These are phyloP conservation scores for Gossypium ekmanianum DNA, from an alignment of 345 rosid genomes.

Conservation along the genomic window DNA sequence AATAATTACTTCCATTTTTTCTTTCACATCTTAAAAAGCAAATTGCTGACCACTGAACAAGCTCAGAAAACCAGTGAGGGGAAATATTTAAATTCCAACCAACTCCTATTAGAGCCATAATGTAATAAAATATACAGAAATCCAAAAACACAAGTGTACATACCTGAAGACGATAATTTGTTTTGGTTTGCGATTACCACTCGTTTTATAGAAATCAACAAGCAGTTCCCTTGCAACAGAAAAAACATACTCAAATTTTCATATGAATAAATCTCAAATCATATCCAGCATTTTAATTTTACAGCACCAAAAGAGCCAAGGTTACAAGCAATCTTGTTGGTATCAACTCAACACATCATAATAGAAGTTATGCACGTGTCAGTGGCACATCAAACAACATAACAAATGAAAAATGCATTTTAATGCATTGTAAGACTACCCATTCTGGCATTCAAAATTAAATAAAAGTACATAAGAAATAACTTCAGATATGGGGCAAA, in stretches of 20 bases:
- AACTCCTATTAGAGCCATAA: neutral
- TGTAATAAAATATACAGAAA: neutral
- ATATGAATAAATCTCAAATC: neutral
- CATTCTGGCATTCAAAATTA: neutral
- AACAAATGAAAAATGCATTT: neutral
- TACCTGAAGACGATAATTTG: slow-evolving; percentile 88
- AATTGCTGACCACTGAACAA: slow-evolving; percentile 1
- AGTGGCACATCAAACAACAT: neutral
- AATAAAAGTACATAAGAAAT: neutral
- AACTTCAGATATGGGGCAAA: neutral
- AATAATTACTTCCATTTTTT: neutral
- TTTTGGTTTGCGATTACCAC: slow-evolving; percentile 51
- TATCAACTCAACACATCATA: neutral
- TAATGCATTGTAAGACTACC: neutral
- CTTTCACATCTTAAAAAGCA: neutral
- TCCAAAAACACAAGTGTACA: neutral
- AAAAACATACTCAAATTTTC: neutral
- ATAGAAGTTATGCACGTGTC: neutral
- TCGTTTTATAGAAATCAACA: slow-evolving; percentile 56
- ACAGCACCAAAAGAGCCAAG: neutral
- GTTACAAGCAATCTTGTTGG: neutral
- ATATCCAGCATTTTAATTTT: neutral
- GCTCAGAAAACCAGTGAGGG: neutral
- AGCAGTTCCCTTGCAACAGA: slow-evolving; percentile 55
- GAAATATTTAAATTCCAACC: neutral